Conservation (phyloP, 345 rosid genomes). For the Melaleuca alternifolia region DNA sequence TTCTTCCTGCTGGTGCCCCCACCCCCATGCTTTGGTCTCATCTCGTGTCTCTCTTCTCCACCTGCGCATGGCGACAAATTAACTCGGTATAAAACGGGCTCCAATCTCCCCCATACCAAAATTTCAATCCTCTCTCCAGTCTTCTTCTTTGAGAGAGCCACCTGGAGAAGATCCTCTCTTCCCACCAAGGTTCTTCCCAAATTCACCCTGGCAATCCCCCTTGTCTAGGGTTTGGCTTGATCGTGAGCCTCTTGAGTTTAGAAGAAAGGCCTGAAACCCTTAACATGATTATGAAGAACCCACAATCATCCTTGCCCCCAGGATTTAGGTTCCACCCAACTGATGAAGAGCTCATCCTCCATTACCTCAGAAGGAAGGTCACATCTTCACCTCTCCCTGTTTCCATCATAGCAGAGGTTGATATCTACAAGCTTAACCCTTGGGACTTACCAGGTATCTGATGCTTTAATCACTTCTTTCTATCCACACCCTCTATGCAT, state of each 20-base stretch:
- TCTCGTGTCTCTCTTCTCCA: not conserved
- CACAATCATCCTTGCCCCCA: slow-evolving; percentile 73
- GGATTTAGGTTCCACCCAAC: slow-evolving; percentile 99
- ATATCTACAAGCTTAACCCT: slow-evolving; percentile 90
- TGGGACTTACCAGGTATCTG: slow-evolving; percentile 81
- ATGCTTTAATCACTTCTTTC: not conserved
- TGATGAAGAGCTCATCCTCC: slow-evolving; percentile 92
- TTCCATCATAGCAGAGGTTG: slow-evolving; percentile 87
- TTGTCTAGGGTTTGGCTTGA: not conserved
- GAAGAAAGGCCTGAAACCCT: not conserved
- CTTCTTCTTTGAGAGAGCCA: not conserved
- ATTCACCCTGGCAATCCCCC: not conserved
- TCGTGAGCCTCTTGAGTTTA: not conserved
- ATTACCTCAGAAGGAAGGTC: slow-evolving; percentile 65
- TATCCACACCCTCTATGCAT: not conserved
- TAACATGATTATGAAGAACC: slow-evolving; percentile 45
- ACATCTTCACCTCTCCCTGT: slow-evolving; percentile 54
- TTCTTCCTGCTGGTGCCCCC: not conserved
- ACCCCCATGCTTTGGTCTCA: slow-evolving; percentile 17
- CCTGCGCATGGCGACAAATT: slow-evolving; percentile 43
- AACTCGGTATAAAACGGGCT: slow-evolving; percentile 47
- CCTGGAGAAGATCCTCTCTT: not conserved
- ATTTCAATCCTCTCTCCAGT: slow-evolving; percentile 40
- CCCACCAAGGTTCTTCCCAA: not conserved
- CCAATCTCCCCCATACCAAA: slow-evolving; percentile 42